These are phyloP conservation scores for Solanum rostratum DNA, from an alignment of 257 asterid genomes.

Conservation along the genomic window DNA sequence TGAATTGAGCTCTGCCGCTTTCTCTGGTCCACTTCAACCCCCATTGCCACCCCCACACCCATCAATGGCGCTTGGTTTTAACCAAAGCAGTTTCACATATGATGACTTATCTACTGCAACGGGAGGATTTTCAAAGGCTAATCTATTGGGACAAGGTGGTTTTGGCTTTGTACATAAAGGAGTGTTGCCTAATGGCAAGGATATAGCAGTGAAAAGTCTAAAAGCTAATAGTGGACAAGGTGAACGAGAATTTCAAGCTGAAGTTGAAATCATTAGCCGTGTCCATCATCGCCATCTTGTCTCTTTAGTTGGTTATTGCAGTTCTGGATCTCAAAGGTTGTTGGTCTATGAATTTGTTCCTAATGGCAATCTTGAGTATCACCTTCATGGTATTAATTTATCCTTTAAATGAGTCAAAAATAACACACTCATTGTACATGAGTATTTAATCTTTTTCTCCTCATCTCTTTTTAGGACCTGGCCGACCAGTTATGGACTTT, in stretches of 20 bases:
- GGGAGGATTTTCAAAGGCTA: conserved; percentile 16
- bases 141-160: conserved; percentile 54
- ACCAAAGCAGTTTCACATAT: conserved; percentile 38
- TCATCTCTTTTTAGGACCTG: conserved; percentile 19
- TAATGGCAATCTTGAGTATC: conserved; percentile 40
- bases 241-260: conserved; percentile 58
- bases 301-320: conserved; percentile 54
- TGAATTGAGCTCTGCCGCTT: conserved; percentile 51
- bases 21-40: conserved; percentile 37
- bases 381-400: conserved; percentile 32
- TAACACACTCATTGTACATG: neutral
- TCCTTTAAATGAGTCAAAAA: too few species aligned
- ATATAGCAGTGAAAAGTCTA: conserved; percentile 43
- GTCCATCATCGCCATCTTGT: conserved; percentile 60
- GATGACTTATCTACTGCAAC: conserved; percentile 44
- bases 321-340: conserved; percentile 41
- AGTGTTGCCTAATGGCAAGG: conserved; percentile 42
- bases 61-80: conserved; percentile 21
- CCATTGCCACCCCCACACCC: conserved; percentile 48
- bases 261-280: conserved; percentile 52
- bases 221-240: conserved; percentile 57
- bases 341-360: conserved; percentile 52
- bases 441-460: neutral
- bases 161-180: conserved; percentile 55
- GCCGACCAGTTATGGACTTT: conserved; percentile 60